Evolutionary conservation across 163 green algal species (phyloP), one percentile per base, ranked within the genome.

Genomic region (Volvox carteri): DNA sequence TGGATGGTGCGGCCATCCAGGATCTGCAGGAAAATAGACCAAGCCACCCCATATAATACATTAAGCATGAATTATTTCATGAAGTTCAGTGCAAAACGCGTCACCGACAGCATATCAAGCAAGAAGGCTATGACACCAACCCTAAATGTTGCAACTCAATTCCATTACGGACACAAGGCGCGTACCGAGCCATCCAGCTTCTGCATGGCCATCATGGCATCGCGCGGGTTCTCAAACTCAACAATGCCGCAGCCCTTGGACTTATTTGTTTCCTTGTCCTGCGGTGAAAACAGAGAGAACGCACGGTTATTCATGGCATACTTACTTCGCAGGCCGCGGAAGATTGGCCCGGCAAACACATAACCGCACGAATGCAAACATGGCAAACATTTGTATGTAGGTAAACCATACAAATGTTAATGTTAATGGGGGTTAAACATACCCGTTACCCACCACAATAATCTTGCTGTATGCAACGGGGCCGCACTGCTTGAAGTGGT

Each of bases 181-280:
- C 87, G 46, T 42, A 92, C 90, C 39, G 93, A 94, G 91, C 97
- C 93, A 42, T 89, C 90, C 25, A 98, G 92, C 58, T 93, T 70
- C 70, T 50, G 81, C 84, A 97, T 97, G 44, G 96, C 94, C 37
- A 75, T 79, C 46, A 92, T 76, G n/a, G 96, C 96, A 33, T 97
- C 94, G 19, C 85, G 48, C 1, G 92, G 85, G 35, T 73, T 90
- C 30, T 95, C 89, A 80, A 95, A 98, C 88, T 98, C 95, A 14
- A 98, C 96, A 44, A 97, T 95, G 48, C 94, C 96, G 85, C 94
- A 96, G 44, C 96, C 96, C 87, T 96, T 96, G 41, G 92, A 95
- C 52, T 86, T 77, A 5, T 91, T 93, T 0, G 81, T 90, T 42
- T 94, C 92, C 41, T 93, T 86, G 44, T 95, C 91, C 92, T 94